A percentile compares a stretch with the other conserved stretches of the same genome.
These are phyloP conservation scores for Geosmithia flava DNA, from an alignment of 2,329 filamentous ascomycete species.

Conservation along the genomic window DNA sequence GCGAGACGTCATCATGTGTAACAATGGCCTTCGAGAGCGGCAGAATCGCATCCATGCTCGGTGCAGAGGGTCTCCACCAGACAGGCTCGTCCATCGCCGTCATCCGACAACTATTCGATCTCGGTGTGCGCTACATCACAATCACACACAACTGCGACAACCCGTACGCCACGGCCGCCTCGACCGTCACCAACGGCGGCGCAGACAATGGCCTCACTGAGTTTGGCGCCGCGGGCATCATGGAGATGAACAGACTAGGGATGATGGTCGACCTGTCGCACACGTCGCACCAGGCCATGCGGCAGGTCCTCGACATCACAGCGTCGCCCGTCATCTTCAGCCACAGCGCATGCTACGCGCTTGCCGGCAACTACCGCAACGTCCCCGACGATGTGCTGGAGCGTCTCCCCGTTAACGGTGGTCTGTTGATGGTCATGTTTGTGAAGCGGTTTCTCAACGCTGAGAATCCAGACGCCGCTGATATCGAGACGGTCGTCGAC, in stretches of 20 bases:
- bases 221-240: constrained; percentile 8
- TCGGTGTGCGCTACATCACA: constrained; percentile 19
- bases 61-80: constrained; percentile 6
- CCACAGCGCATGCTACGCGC: constrained; percentile 5
- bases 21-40: constrained; percentile 3
- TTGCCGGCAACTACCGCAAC: constrained; percentile 13
- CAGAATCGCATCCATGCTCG: constrained; percentile 5
- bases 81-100: constrained; percentile 4
- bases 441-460: constrained; percentile 11
- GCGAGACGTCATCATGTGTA: constrained; percentile 4
- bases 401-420: constrained; percentile 14
- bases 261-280: constrained; percentile 11
- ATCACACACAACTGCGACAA: constrained; percentile 10
- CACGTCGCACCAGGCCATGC: constrained; percentile 6
- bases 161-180: constrained; percentile 7
- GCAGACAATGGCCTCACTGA: constrained; percentile 6
- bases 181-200: constrained; percentile 4
- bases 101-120: constrained; percentile 8
- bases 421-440: constrained; percentile 20
- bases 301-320: constrained; percentile 5
- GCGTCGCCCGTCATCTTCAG: constrained; percentile 9
- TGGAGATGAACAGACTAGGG: constrained; percentile 16
- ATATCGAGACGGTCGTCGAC: constrained; percentile 13
- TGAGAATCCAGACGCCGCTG: constrained; percentile 9
- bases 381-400: constrained; percentile 19